Percentiles rank a stretch among this genome's conserved stretches.
Evolutionary conservation across 495 filamentous ascomycete species (phyloP).

Genomic region (Penicillium pulvis): DNA sequence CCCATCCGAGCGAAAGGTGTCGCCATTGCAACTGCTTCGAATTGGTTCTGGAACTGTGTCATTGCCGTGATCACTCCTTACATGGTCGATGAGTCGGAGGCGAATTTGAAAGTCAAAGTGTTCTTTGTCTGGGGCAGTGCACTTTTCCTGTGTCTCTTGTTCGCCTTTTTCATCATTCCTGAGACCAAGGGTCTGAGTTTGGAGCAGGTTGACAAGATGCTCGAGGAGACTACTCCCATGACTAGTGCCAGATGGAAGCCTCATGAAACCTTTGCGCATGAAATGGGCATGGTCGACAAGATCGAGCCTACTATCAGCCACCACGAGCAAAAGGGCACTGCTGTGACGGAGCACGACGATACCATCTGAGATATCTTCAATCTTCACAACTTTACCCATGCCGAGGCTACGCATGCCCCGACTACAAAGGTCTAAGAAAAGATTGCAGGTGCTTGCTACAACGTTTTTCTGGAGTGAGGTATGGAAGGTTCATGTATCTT

Average conservation of each 20-base stretch:
- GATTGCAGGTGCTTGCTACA: background rate
- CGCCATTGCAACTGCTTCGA: constrained; percentile 73
- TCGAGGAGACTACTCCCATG: constrained; percentile 76
- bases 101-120: constrained; percentile 69
- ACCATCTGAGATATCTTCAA: background rate
- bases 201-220: constrained; percentile 82
- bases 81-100: constrained; percentile 63
- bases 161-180: constrained; percentile 72
- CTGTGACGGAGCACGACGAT: constrained; percentile 2
- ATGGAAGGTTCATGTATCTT: background rate
- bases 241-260: constrained; percentile 73
- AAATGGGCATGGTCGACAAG: constrained; percentile 58
- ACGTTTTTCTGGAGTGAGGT: background rate
- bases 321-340: constrained; percentile 11
- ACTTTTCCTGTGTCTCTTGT: constrained; percentile 63
- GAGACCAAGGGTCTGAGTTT: constrained; percentile 85
- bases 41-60: constrained; percentile 80
- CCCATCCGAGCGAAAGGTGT: constrained; percentile 77
- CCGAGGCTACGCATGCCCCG: too few species aligned
- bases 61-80: constrained; percentile 72
- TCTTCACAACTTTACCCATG: background rate
- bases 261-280: constrained; percentile 65
- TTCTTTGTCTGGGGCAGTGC: constrained; percentile 80
- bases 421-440: too few species aligned
- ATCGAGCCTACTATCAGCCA: constrained; percentile 6